Evolutionary conservation across 2,329 filamentous ascomycete species (phyloP).

Genomic region (Cryoendolithus antarcticus): DNA sequence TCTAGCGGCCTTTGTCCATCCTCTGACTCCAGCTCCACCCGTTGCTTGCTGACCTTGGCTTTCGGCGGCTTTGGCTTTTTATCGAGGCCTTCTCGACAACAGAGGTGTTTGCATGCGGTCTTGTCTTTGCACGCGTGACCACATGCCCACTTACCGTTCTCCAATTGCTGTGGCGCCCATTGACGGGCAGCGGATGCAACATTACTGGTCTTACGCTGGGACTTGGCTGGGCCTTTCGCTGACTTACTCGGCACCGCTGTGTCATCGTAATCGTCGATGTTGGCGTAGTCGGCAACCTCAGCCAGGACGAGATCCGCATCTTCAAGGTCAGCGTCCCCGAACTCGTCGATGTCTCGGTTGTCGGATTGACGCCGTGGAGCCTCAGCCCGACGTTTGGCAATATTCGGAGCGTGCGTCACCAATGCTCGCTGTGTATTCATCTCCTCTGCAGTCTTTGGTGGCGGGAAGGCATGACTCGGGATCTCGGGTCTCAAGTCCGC

Average conservation of each 20-base stretch:
- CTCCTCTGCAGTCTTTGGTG: slow-evolving; percentile 11
- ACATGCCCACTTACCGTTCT: slow-evolving; percentile 63
- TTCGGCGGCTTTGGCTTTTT: slow-evolving; percentile 44
- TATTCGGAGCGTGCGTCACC: not conserved
- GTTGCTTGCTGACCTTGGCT: slow-evolving; percentile 20
- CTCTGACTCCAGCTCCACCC: slow-evolving; percentile 7
- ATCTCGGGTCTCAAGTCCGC: slow-evolving; percentile 42
- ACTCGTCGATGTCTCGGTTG: slow-evolving; percentile 30
- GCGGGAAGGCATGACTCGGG: slow-evolving; percentile 32
- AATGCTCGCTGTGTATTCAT: not conserved
- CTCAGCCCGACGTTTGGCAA: too few relatives aligned
- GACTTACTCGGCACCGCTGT: slow-evolving; percentile 1
- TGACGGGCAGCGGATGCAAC: not conserved
- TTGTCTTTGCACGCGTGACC: slow-evolving; percentile 58
- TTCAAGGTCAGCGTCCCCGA: slow-evolving; percentile 40
- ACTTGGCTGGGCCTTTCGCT: too few relatives aligned
- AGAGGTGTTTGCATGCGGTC: slow-evolving; percentile 54
- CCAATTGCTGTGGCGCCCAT: slow-evolving; percentile 28
- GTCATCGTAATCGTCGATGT: slow-evolving; percentile 40
- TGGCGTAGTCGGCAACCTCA: slow-evolving; percentile 33
- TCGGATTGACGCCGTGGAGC: not conserved
- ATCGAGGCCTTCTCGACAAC: slow-evolving; percentile 59
- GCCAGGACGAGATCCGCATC: slow-evolving; percentile 40
- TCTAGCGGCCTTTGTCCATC: slow-evolving; percentile 20
- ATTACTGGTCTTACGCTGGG: too few relatives aligned